Conservation (phyloP, 169 alveolate species). For the Neospora caninum region DNA sequence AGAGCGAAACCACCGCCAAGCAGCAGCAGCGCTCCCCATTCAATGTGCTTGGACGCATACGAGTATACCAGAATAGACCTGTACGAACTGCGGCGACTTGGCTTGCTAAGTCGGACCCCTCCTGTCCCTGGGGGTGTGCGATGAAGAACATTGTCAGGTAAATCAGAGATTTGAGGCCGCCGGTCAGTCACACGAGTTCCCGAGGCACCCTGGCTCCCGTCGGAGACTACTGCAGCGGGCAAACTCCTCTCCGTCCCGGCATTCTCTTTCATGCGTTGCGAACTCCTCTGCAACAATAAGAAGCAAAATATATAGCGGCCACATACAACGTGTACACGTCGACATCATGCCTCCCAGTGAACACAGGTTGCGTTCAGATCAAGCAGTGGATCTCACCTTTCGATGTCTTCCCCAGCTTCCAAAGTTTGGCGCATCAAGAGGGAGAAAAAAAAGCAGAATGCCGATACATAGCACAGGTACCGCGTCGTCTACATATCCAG, state of each 20-base stretch:
- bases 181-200: not conserved
- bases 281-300: not conserved
- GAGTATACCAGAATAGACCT: conserved; percentile 34
- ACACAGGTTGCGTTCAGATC: not conserved
- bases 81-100: not conserved
- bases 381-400: not conserved
- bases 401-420: not conserved
- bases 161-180: not conserved
- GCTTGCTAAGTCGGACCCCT: not conserved
- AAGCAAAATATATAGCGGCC: not conserved
- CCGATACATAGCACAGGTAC: conserved; percentile 14
- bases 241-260: not conserved
- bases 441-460: conserved; percentile 9
- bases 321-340: too few relatives aligned
- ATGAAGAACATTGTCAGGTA: not conserved
- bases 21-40: conserved; percentile 56
- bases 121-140: not conserved
- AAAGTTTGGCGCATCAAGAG: not conserved
- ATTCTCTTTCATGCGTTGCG: not conserved
- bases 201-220: not conserved
- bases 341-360: not conserved
- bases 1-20: conserved; percentile 61
- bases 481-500: conserved; percentile 2
- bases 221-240: not conserved
- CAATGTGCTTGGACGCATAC: conserved; percentile 48